Evolutionary conservation across 139 green algal species (phyloP).

Genomic region (Medakamo hakoo): DNA sequence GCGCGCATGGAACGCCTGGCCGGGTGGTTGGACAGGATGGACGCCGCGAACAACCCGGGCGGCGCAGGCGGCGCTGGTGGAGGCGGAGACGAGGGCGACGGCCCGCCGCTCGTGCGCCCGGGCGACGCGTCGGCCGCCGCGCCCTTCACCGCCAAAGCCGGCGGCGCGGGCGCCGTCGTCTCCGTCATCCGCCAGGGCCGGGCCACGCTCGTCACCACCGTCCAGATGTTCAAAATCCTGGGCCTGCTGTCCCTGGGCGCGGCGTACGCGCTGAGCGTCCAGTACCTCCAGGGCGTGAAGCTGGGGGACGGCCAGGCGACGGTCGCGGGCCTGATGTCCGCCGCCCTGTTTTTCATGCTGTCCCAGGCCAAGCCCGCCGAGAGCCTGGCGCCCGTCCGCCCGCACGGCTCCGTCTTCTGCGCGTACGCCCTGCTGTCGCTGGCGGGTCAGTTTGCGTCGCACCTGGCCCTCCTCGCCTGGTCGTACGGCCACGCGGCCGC

Average conservation of each 20-base stretch:
- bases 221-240: slow-evolving; percentile 99
- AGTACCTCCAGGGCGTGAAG: slow-evolving; percentile 87
- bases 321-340: slow-evolving; percentile 55
- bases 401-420: slow-evolving; percentile 86
- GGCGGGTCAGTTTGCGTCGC: slow-evolving; percentile 75
- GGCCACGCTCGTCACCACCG: slow-evolving; percentile 67
- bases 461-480: slow-evolving; percentile 61
- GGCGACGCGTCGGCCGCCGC: slow-evolving; percentile 78
- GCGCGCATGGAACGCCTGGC: slow-evolving; percentile 42
- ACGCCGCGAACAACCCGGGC: slow-evolving; percentile 10
- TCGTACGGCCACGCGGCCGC: slow-evolving; percentile 41
- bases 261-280: slow-evolving; percentile 80
- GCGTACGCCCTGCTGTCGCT: slow-evolving; percentile 84
- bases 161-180: slow-evolving; percentile 52
- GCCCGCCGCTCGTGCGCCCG: slow-evolving; percentile 46
- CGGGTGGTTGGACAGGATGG: slow-evolving; percentile 54
- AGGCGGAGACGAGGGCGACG: background rate
- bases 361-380: slow-evolving; percentile 69
- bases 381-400: slow-evolving; percentile 52
- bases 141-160: slow-evolving; percentile 78
- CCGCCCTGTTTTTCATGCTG: slow-evolving; percentile 92
- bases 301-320: slow-evolving; percentile 74
- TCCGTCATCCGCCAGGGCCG: slow-evolving; percentile 80
- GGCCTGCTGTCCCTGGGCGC: slow-evolving; percentile 86
- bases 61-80: slow-evolving; percentile 1